These are phyloP conservation scores for Cenococcum geophilum DNA, from an alignment of 495 filamentous ascomycete genomes.

Conservation along the genomic window DNA sequence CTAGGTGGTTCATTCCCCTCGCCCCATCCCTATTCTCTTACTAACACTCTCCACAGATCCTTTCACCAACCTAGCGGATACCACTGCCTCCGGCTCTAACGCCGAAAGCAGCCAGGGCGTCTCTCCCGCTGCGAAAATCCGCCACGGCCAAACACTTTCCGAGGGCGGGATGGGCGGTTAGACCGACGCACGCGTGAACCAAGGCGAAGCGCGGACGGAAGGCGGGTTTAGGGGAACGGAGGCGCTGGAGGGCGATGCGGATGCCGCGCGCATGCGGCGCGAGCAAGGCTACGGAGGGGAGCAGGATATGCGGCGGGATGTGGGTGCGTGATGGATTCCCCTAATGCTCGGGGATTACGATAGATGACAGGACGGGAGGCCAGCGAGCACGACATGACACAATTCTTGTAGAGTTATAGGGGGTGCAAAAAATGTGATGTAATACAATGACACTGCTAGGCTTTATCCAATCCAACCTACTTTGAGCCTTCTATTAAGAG, in stretches of 20 bases:
- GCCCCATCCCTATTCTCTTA: not conserved
- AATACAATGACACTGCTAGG: no score
- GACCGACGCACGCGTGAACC: slow-evolving; percentile 19
- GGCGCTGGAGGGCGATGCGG: slow-evolving; percentile 20
- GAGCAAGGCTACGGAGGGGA: slow-evolving; percentile 54
- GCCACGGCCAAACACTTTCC: slow-evolving; percentile 48
- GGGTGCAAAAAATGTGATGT: no score
- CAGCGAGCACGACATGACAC: no score
- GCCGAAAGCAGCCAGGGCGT: slow-evolving; percentile 34
- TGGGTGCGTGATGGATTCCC: slow-evolving; percentile 53
- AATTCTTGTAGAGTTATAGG: no score
- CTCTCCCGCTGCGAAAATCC: slow-evolving; percentile 46
- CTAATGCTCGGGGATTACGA: no score
- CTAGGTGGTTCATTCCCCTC: slow-evolving; percentile 41
- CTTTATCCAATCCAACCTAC: no score
- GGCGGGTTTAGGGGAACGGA: slow-evolving; percentile 23
- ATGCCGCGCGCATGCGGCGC: slow-evolving; percentile 41
- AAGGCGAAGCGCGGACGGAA: slow-evolving; percentile 20
- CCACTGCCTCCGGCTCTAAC: no score
- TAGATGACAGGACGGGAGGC: no score
- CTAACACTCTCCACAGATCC: slow-evolving; percentile 19
- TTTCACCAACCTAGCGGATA: not conserved
- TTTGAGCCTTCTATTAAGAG: no score
- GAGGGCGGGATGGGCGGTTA: slow-evolving; percentile 50
- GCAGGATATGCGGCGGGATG: slow-evolving; percentile 42